Evolutionary conservation across 2,329 filamentous ascomycete species (phyloP).

Genomic region (Sclerotinia borealis): DNA sequence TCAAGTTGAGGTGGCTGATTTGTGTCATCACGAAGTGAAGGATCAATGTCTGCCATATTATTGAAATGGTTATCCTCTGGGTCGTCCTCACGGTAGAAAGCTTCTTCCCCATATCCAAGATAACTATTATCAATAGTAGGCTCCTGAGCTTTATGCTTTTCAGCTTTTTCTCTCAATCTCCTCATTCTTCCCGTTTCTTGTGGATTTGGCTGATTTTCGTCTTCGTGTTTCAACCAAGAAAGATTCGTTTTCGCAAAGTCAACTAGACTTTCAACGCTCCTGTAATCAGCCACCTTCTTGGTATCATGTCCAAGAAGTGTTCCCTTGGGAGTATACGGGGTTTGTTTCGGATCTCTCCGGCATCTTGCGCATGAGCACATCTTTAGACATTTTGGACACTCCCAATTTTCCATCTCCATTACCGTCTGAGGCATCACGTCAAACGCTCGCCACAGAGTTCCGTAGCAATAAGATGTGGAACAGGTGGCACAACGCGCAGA

Average conservation of each 20-base stretch:
- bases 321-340: constrained; percentile 78
- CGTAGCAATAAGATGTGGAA: constrained; percentile 78
- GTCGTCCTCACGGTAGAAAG: constrained; percentile 11
- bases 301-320: constrained; percentile 90
- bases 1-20: not conserved
- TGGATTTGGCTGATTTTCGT: constrained; percentile 37
- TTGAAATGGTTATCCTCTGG: constrained; percentile 15
- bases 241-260: constrained; percentile 89
- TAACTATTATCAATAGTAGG: constrained; percentile 24
- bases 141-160: constrained; percentile 29
- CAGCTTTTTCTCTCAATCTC: constrained; percentile 31
- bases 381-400: constrained; percentile 77
- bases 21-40: constrained; percentile 20
- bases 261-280: constrained; percentile 84
- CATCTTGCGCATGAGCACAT: constrained; percentile 86
- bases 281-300: constrained; percentile 78
- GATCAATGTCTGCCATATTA: constrained; percentile 28
- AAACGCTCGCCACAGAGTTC: constrained; percentile 85
- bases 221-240: constrained; percentile 64
- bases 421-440: constrained; percentile 80
- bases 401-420: constrained; percentile 77
- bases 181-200: constrained; percentile 36
- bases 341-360: constrained; percentile 56
- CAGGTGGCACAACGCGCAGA: constrained; percentile 77
- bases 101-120: constrained; percentile 13